Evolutionary conservation across 495 filamentous ascomycete species (phyloP).

Genomic region (Aspergillus bertholletiae): DNA sequence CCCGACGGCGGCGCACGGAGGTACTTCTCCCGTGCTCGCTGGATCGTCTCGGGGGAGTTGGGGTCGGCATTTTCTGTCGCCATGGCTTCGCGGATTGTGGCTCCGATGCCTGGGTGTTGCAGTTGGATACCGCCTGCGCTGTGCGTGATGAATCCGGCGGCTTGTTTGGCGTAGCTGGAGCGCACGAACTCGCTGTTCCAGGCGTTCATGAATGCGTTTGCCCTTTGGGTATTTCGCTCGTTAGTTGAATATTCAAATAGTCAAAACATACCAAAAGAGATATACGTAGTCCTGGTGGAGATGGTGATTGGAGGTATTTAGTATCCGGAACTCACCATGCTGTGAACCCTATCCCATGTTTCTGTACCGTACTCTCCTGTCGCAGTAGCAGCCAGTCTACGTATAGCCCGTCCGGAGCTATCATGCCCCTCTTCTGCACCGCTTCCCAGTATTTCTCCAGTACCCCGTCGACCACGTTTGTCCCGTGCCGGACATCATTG

Average conservation of each 20-base stretch:
- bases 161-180: slow-evolving; percentile 1
- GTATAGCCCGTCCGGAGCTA: no score
- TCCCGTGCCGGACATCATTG: slow-evolving; percentile 28
- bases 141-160: slow-evolving; percentile 12
- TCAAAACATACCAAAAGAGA: not conserved
- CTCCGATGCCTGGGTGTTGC: not conserved
- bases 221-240: slow-evolving; percentile 9
- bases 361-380: no score
- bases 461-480: no score
- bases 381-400: no score
- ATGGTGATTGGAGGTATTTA: no score
- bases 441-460: no score
- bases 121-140: slow-evolving; percentile 13
- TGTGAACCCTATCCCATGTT: no score
- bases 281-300: not conserved
- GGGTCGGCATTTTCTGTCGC: no score
- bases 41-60: not conserved
- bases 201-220: slow-evolving; percentile 26
- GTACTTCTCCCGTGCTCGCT: not conserved
- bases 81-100: not conserved
- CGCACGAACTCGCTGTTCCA: slow-evolving; percentile 21
- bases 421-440: no score
- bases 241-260: no score
- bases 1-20: no score
- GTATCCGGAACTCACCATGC: slow-evolving; percentile 35